Base-by-base conservation (phyloP, 202 grass and related monocot genomes). In the Zizania palustris region DNA sequence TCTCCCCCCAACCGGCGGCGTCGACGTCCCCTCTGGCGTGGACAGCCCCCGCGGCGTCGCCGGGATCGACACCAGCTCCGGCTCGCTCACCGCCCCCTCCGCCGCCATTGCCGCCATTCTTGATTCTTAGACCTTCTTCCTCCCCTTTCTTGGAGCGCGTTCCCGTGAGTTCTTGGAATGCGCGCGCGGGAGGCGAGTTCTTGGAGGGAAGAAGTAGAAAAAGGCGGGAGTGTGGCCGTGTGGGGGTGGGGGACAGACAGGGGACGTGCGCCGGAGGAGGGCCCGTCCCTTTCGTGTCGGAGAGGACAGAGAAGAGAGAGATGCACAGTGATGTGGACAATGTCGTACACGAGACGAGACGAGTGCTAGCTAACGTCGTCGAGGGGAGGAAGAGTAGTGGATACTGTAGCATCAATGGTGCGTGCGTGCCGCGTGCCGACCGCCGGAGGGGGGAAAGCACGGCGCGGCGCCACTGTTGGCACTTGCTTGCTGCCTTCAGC, bases 21-120 rank as follows among this genome's bases (percentile, higher is more conserved):
- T 90, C 35, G 84, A 69, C 9, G 79, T 51, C 9, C 79, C 84
- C 34, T 87, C 86, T 59, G 88, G 85, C 63, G 88, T 91, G 43
- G 90, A 87, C 10, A 79, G 53, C 9, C 82, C 85, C 38, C 42
- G 83, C n/a, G 93, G 90, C 66, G 93, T 97, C 67, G 88, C 82
- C 36, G 91, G 92, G 67, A 95, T 76, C 63, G 92, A 95, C 19
- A 95, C 86, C 58, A 95, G 73, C 83, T 95, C 92, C 50, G 92
- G 66, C 72, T 94, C 88, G 39, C 67, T 71, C 37, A 34, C 56
- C 59, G 42, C 13, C 71, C 22, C 76, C 2, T 21, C 62, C 18
- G 19, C 74, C 16, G 33, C 72, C 65, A 54, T 50, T 50, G 15
- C 36, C 65, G 51, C 16, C 11, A 19, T 34, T 28, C 6, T 79